These are phyloP conservation scores for Heritiera littoralis DNA, from an alignment of 345 rosid species.

Conservation along the genomic window DNA sequence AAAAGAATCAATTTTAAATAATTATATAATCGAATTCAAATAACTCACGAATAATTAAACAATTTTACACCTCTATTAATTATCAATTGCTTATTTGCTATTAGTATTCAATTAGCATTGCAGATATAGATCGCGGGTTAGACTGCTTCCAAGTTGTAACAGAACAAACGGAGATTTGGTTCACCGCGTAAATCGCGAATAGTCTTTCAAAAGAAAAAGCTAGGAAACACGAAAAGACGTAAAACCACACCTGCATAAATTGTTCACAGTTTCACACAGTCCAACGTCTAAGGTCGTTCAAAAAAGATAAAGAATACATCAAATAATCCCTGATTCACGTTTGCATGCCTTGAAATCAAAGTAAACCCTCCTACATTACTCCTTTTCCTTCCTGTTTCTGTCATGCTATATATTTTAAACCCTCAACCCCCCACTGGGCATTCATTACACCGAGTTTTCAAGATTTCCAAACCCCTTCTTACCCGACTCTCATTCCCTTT, in stretches of 20 bases:
- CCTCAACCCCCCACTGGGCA: not conserved
- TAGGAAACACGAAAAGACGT: not conserved
- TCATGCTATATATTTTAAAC: not conserved
- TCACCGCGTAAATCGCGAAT: not conserved
- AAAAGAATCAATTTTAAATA: no score
- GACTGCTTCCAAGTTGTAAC: not conserved
- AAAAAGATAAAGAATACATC: not conserved
- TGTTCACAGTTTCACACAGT: not conserved
- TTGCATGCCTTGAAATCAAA: constrained; percentile 18
- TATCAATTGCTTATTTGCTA: no score
- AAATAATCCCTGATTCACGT: not conserved
- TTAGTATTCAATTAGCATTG: no score
- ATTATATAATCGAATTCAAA: no score
- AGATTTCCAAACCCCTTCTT: not conserved
- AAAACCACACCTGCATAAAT: not conserved
- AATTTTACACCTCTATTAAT: no score
- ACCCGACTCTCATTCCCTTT: not conserved
- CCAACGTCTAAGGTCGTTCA: not conserved
- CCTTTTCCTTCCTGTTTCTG: not conserved
- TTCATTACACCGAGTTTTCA: not conserved
- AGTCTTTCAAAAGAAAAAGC: not conserved
- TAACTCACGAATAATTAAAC: no score
- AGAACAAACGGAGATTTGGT: no score
- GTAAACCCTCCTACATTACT: not conserved
- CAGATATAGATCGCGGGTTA: not conserved